Conservation (phyloP, 192 early-diverging fungal species). For the Coemansia sp. region DNA sequence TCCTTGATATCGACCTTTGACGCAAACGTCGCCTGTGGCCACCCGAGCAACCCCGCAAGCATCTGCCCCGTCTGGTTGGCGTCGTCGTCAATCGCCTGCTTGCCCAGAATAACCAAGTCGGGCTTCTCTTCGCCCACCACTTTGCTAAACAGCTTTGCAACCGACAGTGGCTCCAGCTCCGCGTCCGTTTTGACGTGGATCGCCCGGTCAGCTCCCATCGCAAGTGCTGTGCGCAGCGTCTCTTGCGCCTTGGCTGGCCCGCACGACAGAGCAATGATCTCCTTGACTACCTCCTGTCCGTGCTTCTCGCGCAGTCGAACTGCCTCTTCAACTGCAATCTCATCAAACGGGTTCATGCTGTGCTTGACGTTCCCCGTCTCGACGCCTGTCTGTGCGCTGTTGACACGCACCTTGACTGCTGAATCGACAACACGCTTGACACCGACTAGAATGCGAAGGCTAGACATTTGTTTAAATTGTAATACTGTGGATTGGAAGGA, state of each 20-base stretch:
- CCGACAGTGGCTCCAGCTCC: conserved; percentile 78
- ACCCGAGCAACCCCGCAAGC: conserved; percentile 91
- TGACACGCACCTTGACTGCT: conserved; percentile 97
- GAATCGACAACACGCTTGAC: conserved; percentile 98
- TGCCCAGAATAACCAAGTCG: conserved; percentile 92
- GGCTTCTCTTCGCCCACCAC: conserved; percentile 88
- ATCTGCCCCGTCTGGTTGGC: conserved; percentile 97
- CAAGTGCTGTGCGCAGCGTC: conserved; percentile 91
- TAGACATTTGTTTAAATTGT: conserved; percentile 29
- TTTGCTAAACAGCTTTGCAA: conserved; percentile 93
- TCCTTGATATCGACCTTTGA: conserved; percentile 85
- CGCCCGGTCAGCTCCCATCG: conserved; percentile 96
- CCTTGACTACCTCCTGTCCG: conserved; percentile 60
- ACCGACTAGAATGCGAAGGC: conserved; percentile 82
- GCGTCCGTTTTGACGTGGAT: conserved; percentile 88
- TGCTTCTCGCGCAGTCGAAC: conserved; percentile 87
- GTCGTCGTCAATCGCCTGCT: conserved; percentile 99
- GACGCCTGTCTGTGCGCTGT: conserved; percentile 80
- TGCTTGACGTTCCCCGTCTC: conserved; percentile 94
- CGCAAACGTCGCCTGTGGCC: conserved; percentile 97
- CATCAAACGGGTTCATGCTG: conserved; percentile 99
- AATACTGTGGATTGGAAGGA: background rate
- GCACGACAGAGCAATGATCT: conserved; percentile 86
- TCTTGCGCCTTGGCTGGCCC: conserved; percentile 89
- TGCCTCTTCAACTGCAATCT: conserved; percentile 98